Evolutionary conservation across 139 green algal genomes (phyloP), one percentile per base, ranked within the genome.

Genomic region (Medakamo hakoo): DNA sequence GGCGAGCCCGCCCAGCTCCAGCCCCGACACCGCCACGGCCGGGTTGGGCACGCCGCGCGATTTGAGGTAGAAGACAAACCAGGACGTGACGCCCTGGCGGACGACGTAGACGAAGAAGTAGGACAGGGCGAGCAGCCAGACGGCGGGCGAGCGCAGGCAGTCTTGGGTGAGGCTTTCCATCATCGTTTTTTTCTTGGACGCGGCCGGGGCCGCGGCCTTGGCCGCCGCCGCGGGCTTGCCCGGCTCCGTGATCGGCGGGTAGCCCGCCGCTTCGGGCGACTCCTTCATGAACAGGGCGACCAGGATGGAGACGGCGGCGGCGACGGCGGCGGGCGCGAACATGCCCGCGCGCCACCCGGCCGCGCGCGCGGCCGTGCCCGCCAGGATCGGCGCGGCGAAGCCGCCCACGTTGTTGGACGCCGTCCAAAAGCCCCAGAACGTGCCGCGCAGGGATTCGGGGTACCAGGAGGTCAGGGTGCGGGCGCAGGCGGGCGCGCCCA

Each of bases 401-500:
- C 87, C 87, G 18, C 87, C 87, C 58, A 95, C 68, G 70, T 95
- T 95, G 71, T 95, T 84, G 20, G 87, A 84, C 68, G 91, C 88
- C 61, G 82, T 87, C 81, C 77, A 86, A 66, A 82, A 76, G 62
- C 82, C 82, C 84, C 82, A 91, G 69, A 76, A 83, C 20, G 72
- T 82, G 49, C 72, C 72, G 49, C 72, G 59, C 67, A 77, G 67
- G 14, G 67, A 65, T 52, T 59, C 67, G 9, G 86, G 83, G 71
- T 91, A 95, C 88, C 88, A 95, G 49, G 79, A 85, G 14, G 88
- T 95, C 57, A 95, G 71, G 67, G 94, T 92, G 58, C 86, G 81
- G 2, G 88, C 88, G 73, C 88, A 95, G 71, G 78, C 88, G 20
- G 86, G 86, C 0, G 83, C 88, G 28, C 88, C 88, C 57, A 94